Evolutionary conservation across 202 grass and related monocot species (phyloP), one percentile per base, ranked within the genome.

Genomic region (Digitaria exilis): DNA sequence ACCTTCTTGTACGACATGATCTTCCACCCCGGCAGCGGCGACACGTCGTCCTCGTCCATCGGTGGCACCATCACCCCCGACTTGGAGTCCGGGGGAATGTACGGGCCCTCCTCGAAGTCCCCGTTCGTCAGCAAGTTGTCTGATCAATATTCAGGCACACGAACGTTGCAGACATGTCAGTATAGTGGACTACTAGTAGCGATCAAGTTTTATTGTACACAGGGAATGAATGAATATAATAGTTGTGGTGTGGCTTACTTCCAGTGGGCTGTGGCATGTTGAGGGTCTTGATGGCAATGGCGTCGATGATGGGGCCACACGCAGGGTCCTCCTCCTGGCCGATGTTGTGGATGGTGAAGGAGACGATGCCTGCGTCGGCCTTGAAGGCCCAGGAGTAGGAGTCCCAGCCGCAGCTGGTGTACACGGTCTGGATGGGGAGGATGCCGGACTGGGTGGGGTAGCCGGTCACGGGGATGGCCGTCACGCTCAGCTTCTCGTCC

Each of bases 101-200:
- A 91, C 25, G 94, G 92, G 5, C 94, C 94, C 48, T 97, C 94
- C 88, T 97, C 94, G 24, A 97, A 92, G 62, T 90, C 94, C 6
- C 89, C 87, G 43, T 97, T 97, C 80, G 21, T 87, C 65, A 97
- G 58, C 48, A 97, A 17, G 79, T 97, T 91, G 2, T 62, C 91
- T 89, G 78, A 15, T 4, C 6, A 4, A 3, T 8, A 21, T n/a
- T n/a, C n/a, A n/a, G n/a, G n/a, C n/a, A n/a, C n/a, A n/a, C n/a
- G n/a, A n/a, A n/a, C n/a, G 18, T 34, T 31, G 7, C 6, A 18
- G 4, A 61, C 2, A 34, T 34, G 2, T 64, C 30, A 65, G 30
- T 18, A 19, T 17, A n/a, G 37, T 39, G 37, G 37, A 39, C 6
- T 56, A 39, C 6, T 56, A 6, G 9, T 56, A 56, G 21, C 22